Conservation (phyloP, 345 rosid species). For the Dovyalis caffra region DNA sequence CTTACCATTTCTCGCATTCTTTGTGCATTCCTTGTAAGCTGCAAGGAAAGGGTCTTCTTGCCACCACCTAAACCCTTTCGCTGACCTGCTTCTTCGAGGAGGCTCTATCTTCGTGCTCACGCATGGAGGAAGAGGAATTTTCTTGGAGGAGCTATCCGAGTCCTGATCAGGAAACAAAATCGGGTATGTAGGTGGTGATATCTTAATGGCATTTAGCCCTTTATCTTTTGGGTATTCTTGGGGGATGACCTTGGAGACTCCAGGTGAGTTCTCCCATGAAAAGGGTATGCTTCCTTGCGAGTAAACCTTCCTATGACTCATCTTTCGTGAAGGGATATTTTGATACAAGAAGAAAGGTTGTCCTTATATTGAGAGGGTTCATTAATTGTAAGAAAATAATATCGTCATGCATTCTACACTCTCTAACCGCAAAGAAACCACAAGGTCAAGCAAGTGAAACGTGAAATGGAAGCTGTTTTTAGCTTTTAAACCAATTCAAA, state of each 20-base stretch:
- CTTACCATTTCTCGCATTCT: constrained; percentile 16
- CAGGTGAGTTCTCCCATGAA: constrained; percentile 69
- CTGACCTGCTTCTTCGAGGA: constrained; percentile 32
- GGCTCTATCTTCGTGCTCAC: constrained; percentile 8
- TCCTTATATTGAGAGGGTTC: neutral
- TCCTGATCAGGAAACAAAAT: neutral
- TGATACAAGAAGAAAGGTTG: neutral
- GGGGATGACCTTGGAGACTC: constrained; percentile 46
- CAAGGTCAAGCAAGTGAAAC: constrained; percentile 34
- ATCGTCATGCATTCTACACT: constrained; percentile 31
- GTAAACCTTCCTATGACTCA: constrained; percentile 38
- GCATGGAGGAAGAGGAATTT: constrained; percentile 46
- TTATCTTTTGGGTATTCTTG: constrained; percentile 15
- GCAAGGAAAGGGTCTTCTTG: constrained; percentile 60
- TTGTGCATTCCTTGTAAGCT: constrained; percentile 69
- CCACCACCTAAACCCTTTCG: constrained; percentile 42
- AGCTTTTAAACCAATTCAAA: constrained; percentile 18
- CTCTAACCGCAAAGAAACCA: constrained; percentile 31
- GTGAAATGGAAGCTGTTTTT: constrained; percentile 31
- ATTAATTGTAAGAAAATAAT: neutral
- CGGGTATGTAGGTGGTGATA: neutral
- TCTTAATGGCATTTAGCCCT: constrained; percentile 13
- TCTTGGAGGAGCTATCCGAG: constrained; percentile 3
- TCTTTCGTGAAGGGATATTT: neutral
- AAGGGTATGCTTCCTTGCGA: constrained; percentile 71